phyloP scores from a whole-genome alignment of 176 grass and related monocot genomes.

The Elymus sibiricus region DNA sequence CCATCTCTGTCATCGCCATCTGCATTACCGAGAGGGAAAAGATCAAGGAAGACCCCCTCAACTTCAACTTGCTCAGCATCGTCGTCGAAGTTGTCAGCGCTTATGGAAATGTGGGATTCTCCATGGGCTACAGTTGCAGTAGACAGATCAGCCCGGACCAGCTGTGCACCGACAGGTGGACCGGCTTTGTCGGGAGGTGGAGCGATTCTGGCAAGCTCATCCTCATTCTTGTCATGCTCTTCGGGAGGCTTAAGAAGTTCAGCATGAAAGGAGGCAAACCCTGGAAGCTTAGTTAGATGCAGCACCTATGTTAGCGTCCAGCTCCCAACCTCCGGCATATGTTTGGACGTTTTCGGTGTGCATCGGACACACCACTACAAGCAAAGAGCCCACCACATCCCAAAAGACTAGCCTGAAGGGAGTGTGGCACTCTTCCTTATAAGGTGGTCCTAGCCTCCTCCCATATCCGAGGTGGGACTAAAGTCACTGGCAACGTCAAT shows the following conservation, averaged over 20 bases:
- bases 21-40: slow-evolving; percentile 58
- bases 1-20: slow-evolving; percentile 49
- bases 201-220: slow-evolving; percentile 48
- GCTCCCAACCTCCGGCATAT: no score
- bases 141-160: slow-evolving; percentile 32
- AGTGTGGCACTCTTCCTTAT: no score
- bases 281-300: slow-evolving; percentile 62
- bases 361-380: no score
- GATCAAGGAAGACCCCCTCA: slow-evolving; percentile 56
- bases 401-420: no score
- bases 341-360: no score
- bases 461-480: no score
- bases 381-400: no score
- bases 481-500: no score
- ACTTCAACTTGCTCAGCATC: slow-evolving; percentile 61
- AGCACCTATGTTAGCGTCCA: no score
- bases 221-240: slow-evolving; percentile 57
- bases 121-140: slow-evolving; percentile 60
- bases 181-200: slow-evolving; percentile 46
- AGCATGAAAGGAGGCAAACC: slow-evolving; percentile 49
- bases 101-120: slow-evolving; percentile 68
- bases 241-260: slow-evolving; percentile 59
- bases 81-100: slow-evolving; percentile 61
- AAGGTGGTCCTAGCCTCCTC: no score
- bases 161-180: slow-evolving; percentile 43